phyloP scores from a whole-genome alignment of 768 basidiomycete genomes.

The Boletellus sp. region DNA sequence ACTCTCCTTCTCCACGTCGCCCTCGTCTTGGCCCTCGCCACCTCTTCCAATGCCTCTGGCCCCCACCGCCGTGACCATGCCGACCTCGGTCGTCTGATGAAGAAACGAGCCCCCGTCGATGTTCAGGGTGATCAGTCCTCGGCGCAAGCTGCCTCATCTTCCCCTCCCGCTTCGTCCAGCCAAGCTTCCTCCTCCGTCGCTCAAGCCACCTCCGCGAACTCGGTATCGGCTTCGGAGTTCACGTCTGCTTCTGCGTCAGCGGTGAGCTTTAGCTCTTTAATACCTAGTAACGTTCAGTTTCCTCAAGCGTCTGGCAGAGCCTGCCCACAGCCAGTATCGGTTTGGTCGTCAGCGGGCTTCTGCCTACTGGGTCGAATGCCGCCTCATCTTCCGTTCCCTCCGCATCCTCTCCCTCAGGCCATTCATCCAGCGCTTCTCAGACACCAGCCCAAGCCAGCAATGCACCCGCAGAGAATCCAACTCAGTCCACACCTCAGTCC shows the following conservation, averaged over 20 bases:
- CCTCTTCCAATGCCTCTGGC: constrained; percentile 45
- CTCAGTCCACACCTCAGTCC: constrained; percentile 61
- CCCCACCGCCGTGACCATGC: constrained; percentile 52
- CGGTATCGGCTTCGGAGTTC: constrained; percentile 8
- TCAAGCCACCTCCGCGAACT: constrained; percentile 15
- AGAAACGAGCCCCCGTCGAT: constrained; percentile 49
- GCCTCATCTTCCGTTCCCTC: constrained; percentile 18
- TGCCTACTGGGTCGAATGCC: constrained; percentile 16
- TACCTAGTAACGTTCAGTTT: not conserved
- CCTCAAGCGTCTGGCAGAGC: constrained; percentile 11
- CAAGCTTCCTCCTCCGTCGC: constrained; percentile 7
- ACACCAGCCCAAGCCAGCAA: constrained; percentile 14
- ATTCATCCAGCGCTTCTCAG: constrained; percentile 13
- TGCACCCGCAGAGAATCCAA: constrained; percentile 35
- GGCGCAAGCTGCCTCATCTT: constrained; percentile 1
- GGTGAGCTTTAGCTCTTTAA: constrained; percentile 14
- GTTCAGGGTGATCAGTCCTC: not conserved
- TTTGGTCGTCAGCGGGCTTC: constrained; percentile 8
- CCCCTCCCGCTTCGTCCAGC: constrained; percentile 28
- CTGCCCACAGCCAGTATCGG: constrained; percentile 8
- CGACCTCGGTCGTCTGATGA: constrained; percentile 61
- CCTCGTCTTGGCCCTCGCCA: constrained; percentile 47
- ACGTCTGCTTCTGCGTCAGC: constrained; percentile 15
- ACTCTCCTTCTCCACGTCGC: constrained; percentile 62
- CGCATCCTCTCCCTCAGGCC: constrained; percentile 14